Conservation (phyloP, 2,329 filamentous ascomycete genomes). For the Corinectria fuckeliana region DNA sequence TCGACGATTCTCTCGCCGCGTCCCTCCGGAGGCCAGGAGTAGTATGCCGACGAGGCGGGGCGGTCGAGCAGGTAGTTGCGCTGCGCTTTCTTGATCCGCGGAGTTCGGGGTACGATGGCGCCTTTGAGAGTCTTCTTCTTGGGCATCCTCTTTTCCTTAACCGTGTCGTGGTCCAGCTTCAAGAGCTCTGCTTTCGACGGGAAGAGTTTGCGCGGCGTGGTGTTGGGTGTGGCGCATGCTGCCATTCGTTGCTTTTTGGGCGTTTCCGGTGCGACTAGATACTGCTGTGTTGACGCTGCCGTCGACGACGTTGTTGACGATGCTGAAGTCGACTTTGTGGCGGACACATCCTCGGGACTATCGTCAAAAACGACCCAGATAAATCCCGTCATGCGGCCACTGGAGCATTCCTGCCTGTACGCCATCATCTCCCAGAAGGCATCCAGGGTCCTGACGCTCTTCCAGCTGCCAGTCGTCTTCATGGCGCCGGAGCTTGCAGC, state of each 20-base stretch:
- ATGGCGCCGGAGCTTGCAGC: slow-evolving; percentile 63
- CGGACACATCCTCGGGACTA: slow-evolving; percentile 25
- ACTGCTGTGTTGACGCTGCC: slow-evolving; percentile 1
- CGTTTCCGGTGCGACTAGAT: slow-evolving; percentile 37
- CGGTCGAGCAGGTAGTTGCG: slow-evolving; percentile 57
- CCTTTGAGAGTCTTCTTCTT: slow-evolving; percentile 61
- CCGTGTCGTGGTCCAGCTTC: slow-evolving; percentile 18
- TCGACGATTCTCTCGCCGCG: slow-evolving; percentile 69
- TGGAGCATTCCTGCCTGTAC: slow-evolving; percentile 93
- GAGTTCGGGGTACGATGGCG: slow-evolving; percentile 67
- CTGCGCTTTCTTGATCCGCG: slow-evolving; percentile 67
- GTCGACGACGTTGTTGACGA: slow-evolving; percentile 24
- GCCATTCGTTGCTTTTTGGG: slow-evolving; percentile 40
- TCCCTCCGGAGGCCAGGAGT: slow-evolving; percentile 67
- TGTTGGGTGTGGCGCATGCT: slow-evolving; percentile 37
- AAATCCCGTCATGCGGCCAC: slow-evolving; percentile 90
- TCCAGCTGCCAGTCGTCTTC: slow-evolving; percentile 74
- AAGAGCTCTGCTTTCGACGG: slow-evolving; percentile 29
- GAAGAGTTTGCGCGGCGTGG: slow-evolving; percentile 45
- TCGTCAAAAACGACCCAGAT: slow-evolving; percentile 89
- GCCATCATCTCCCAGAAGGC: slow-evolving; percentile 99
- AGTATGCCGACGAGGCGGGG: slow-evolving; percentile 65
- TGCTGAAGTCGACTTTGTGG: slow-evolving; percentile 28
- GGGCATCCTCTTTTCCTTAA: slow-evolving; percentile 43
- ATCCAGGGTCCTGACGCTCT: slow-evolving; percentile 81